Conservation (phyloP, 352 stramenopile genomes). For the Phytophthora nicotianae region DNA sequence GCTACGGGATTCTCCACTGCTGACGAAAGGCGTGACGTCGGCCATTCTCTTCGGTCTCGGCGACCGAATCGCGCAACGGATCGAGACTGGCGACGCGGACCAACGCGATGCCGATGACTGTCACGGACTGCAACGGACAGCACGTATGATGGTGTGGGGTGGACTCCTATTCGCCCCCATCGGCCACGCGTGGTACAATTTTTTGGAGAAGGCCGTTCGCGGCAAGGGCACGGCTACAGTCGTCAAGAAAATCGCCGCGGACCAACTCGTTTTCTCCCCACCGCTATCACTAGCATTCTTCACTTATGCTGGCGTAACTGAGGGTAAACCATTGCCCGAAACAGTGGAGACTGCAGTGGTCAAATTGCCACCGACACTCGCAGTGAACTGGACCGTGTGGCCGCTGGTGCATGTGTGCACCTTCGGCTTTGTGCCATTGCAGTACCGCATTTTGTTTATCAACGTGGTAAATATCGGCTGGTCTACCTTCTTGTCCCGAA, state of each 20-base stretch:
- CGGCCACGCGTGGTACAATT: constrained; percentile 92
- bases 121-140: constrained; percentile 37
- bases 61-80: constrained; percentile 62
- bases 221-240: constrained; percentile 27
- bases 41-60: constrained; percentile 68
- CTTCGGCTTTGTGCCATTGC: constrained; percentile 51
- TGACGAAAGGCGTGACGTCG: constrained; percentile 78
- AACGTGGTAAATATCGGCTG: constrained; percentile 52
- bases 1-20: constrained; percentile 52
- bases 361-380: constrained; percentile 45
- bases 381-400: constrained; percentile 52
- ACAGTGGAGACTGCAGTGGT: constrained; percentile 28
- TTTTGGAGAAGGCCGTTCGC: constrained; percentile 67
- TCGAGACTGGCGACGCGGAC: constrained; percentile 34
- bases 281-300: constrained; percentile 43
- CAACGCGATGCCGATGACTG: constrained; percentile 12
- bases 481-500: constrained; percentile 50
- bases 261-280: constrained; percentile 47
- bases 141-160: constrained; percentile 85
- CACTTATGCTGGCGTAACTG: constrained; percentile 34
- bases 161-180: constrained; percentile 85
- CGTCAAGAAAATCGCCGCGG: constrained; percentile 45
- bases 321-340: constrained; percentile 31
- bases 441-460: constrained; percentile 56
- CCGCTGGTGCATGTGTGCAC: constrained; percentile 47